Percentiles rank a stretch among this genome's conserved stretches.
Conservation (phyloP, 2,329 filamentous ascomycete genomes). For the Sporothrix pallida region DNA sequence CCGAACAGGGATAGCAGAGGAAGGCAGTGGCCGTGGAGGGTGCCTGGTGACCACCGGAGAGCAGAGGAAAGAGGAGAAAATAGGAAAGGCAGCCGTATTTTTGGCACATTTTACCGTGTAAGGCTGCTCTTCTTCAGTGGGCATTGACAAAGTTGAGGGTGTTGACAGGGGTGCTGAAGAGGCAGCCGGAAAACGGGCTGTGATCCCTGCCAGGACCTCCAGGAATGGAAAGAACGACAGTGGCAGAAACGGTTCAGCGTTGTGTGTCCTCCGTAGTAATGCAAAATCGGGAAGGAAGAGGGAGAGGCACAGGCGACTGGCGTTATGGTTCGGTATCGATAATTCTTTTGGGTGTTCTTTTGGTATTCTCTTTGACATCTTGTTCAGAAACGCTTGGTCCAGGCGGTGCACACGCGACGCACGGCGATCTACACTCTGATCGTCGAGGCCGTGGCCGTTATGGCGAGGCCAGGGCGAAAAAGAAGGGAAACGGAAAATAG, state of each 20-base stretch:
- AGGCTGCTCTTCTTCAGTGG: not conserved
- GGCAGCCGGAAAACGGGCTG: constrained; percentile 27
- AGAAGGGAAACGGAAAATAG: not conserved
- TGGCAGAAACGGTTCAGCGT: too few species aligned
- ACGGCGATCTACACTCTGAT: not conserved
- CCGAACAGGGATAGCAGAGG: not conserved
- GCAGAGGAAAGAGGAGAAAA: not conserved
- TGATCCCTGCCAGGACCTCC: constrained; percentile 1
- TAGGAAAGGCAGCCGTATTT: constrained; percentile 4
- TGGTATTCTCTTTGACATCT: too few species aligned
- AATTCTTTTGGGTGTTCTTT: too few species aligned
- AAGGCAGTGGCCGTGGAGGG: constrained; percentile 1
- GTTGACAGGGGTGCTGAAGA: constrained; percentile 19
- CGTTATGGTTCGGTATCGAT: too few species aligned
- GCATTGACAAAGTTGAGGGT: not conserved
- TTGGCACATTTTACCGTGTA: not conserved
- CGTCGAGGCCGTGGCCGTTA: constrained; percentile 1
- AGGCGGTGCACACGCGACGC: constrained; percentile 2
- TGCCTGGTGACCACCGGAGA: constrained; percentile 11
- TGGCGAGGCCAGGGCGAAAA: not conserved
- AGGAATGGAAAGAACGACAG: not conserved
- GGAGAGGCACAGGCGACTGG: constrained; percentile 13
- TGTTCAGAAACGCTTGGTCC: not conserved
- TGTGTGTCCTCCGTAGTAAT: too few species aligned
- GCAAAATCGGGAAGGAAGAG: constrained; percentile 14